Percentiles rank a stretch among this genome's conserved stretches.
phyloP scores from a whole-genome alignment of 2,329 filamentous ascomycete species.

The Aspergillus flavus region DNA sequence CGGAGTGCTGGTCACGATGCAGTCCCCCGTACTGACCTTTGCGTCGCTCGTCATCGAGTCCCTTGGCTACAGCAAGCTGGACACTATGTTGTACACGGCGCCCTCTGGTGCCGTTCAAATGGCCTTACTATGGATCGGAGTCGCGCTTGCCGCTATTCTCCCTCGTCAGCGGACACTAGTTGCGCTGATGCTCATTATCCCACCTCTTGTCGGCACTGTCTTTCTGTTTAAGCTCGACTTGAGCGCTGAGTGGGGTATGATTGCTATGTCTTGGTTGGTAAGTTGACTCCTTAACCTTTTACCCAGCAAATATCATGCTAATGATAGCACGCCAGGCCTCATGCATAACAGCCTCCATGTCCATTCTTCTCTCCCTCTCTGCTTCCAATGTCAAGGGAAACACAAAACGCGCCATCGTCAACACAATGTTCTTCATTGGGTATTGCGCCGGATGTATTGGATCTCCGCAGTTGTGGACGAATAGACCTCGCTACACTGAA shows the following conservation, averaged over 20 bases:
- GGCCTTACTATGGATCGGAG: not conserved
- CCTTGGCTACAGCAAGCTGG: not conserved
- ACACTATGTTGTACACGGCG: not conserved
- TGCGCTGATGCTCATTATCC: not conserved
- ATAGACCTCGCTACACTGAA: not conserved
- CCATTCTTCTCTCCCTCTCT: not conserved
- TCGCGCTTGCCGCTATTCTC: not conserved
- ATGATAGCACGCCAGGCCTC: not conserved
- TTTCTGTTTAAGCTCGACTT: not conserved
- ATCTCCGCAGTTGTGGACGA: not conserved
- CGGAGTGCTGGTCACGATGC: not conserved
- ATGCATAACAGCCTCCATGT: not conserved
- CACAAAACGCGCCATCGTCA: not conserved
- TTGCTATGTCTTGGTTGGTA: not conserved
- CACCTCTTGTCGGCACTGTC: not conserved
- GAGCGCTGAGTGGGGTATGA: not conserved
- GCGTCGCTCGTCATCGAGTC: not conserved
- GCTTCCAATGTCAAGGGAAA: not conserved
- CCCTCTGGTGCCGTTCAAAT: not conserved
- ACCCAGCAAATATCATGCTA: not conserved
- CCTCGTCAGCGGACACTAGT: not conserved
- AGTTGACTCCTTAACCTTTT: not conserved
- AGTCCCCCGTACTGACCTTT: not conserved
- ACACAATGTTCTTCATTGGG: not conserved
- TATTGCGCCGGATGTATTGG: not conserved